Evolutionary conservation across 2,329 filamentous ascomycete genomes (phyloP).

Genomic region (Clonostachys sp.): DNA sequence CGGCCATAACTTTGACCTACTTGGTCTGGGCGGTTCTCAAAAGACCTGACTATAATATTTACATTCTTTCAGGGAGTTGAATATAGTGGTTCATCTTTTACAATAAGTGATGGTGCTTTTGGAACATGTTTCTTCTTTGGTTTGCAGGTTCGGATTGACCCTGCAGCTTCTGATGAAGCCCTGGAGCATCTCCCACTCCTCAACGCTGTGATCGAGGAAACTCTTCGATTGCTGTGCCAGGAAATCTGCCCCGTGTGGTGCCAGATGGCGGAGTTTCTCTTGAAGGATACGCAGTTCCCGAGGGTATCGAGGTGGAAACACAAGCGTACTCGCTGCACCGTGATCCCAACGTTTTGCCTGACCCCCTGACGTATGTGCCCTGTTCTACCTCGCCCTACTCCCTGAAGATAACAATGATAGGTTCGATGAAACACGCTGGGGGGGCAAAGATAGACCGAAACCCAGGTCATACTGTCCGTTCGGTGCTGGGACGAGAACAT

Average conservation of each 20-base stretch:
- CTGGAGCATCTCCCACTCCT: slow-evolving; percentile 26
- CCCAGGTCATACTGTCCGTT: no score
- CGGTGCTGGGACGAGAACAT: slow-evolving; percentile 15
- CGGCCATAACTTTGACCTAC: slow-evolving; percentile 43
- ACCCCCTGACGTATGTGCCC: slow-evolving; percentile 19
- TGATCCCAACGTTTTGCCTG: slow-evolving; percentile 28
- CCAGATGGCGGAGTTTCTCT: slow-evolving; percentile 30
- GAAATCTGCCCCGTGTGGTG: slow-evolving; percentile 30
- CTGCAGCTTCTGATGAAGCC: slow-evolving; percentile 9
- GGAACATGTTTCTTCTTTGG: no score
- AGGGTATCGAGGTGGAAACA: slow-evolving; percentile 28
- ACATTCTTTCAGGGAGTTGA: no score
- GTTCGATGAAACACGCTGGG: no score
- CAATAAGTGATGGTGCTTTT: no score
- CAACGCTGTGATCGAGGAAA: slow-evolving; percentile 36
- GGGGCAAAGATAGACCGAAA: no score
- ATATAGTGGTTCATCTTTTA: no score
- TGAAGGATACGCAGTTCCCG: slow-evolving; percentile 29
- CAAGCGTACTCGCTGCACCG: slow-evolving; percentile 43
- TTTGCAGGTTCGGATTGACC: slow-evolving; percentile 22
- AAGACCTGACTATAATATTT: slow-evolving; percentile 13
- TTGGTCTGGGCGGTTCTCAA: slow-evolving; percentile 31
- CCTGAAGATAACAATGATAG: no score
- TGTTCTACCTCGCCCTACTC: no score
- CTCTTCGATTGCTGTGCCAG: slow-evolving; percentile 34